These are phyloP conservation scores for Cyclotella choctawhatcheeana DNA, from an alignment of 108 stramenopile genomes.

Conservation along the genomic window DNA sequence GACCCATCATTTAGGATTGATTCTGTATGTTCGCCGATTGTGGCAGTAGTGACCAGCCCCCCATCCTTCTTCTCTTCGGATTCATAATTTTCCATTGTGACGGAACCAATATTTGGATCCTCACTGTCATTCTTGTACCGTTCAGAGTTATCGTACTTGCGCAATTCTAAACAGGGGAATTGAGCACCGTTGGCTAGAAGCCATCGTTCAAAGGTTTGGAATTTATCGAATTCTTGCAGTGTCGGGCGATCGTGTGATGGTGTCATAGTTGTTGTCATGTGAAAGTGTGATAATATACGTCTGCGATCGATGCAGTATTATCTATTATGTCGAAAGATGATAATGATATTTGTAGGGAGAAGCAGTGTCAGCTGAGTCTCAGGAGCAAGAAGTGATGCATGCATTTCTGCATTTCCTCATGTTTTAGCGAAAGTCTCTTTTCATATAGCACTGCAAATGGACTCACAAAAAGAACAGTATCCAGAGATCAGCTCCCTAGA, in stretches of 20 bases:
- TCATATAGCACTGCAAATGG: too few relatives aligned
- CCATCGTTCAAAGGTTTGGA: conserved; percentile 83
- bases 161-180: conserved; percentile 73
- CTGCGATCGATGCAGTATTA: too few relatives aligned
- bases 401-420: too few relatives aligned
- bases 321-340: too few relatives aligned
- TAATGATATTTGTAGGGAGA: too few relatives aligned
- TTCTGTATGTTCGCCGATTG: conserved; percentile 1
- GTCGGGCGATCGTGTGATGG: not conserved
- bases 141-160: conserved; percentile 56
- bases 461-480: too few relatives aligned
- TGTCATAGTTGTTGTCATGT: not conserved
- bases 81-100: conserved; percentile 37
- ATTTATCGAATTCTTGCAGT: conserved; percentile 52
- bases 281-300: not conserved
- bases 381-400: too few relatives aligned
- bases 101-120: not conserved
- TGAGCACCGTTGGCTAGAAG: conserved; percentile 80
- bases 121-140: not conserved
- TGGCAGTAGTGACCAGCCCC: not conserved
- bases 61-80: conserved; percentile 73
- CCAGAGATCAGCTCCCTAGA: too few relatives aligned
- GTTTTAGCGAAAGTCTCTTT: too few relatives aligned
- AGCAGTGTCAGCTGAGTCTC: too few relatives aligned
- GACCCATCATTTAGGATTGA: conserved; percentile 60